Evolutionary conservation across 208 protist species (phyloP).

Genomic region (Leishmania guyanensis): DNA sequence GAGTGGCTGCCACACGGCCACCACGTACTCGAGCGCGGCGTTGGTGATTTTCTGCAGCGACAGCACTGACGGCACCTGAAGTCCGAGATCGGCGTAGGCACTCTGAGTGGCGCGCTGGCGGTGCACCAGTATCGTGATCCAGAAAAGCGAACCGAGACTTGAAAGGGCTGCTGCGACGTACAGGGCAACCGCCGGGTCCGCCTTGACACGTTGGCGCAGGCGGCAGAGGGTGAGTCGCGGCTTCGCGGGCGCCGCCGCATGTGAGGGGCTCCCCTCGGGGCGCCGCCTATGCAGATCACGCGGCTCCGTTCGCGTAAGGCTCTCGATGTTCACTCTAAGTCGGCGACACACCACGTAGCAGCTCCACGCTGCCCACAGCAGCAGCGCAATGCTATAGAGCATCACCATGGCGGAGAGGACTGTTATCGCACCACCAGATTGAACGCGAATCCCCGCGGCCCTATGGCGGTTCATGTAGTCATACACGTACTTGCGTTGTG

Average conservation of each 20-base stretch:
- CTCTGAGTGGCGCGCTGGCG: constrained; percentile 13
- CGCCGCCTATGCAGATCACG: constrained; percentile 12
- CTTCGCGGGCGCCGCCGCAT: not conserved
- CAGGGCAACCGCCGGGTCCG: constrained; percentile 16
- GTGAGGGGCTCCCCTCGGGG: not conserved
- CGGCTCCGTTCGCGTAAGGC: constrained; percentile 15
- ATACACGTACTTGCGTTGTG: constrained; percentile 16
- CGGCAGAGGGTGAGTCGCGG: not conserved
- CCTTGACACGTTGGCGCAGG: constrained; percentile 5
- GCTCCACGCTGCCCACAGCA: constrained; percentile 32
- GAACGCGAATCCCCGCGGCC: not conserved
- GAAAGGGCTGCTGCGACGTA: constrained; percentile 19
- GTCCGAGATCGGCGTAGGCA: constrained; percentile 12
- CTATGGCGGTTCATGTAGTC: constrained; percentile 13
- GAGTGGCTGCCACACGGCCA: constrained; percentile 75
- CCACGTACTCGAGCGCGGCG: constrained; percentile 45
- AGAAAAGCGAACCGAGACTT: constrained; percentile 14
- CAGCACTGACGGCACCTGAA: constrained; percentile 19
- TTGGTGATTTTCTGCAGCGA: constrained; percentile 10
- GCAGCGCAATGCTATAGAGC: constrained; percentile 24
- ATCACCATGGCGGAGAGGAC: constrained; percentile 2
- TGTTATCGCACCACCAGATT: not conserved
- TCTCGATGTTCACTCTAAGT: constrained; percentile 30
- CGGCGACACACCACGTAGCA: constrained; percentile 26
- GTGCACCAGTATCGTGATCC: constrained; percentile 5